Conservation (phyloP, 495 filamentous ascomycete species). For the Aspergillus saccharolyticus region DNA sequence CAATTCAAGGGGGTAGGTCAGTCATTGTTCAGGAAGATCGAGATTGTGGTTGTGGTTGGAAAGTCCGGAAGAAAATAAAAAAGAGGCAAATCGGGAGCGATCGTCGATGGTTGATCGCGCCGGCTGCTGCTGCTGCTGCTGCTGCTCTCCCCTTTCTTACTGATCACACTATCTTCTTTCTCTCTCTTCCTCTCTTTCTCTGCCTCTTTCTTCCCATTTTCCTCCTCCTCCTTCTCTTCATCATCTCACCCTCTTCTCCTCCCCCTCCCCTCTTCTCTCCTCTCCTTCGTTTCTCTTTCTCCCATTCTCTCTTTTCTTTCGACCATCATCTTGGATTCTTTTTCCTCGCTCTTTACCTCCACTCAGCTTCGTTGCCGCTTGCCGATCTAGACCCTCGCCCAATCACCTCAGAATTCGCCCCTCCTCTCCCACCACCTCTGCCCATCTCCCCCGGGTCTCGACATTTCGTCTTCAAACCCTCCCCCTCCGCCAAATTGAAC, state of each 20-base stretch:
- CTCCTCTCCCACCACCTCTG: background rate
- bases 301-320: background rate
- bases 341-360: no score
- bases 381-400: background rate
- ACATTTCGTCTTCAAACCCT: no score
- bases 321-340: background rate
- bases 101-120: no score
- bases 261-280: background rate
- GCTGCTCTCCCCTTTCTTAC: background rate
- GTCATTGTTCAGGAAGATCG: background rate
- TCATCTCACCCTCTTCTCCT: background rate
- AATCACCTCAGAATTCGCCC: background rate
- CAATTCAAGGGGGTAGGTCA: no score
- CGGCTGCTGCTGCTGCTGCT: background rate
- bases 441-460: conserved; percentile 7
- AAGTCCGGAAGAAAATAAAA: no score
- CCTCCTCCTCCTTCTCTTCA: background rate
- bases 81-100: no score
- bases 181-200: background rate
- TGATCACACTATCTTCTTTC: background rate
- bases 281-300: conserved; percentile 2
- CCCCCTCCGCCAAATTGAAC: no score
- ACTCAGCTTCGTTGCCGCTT: no score
- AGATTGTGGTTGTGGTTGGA: background rate
- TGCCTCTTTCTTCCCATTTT: background rate